Conservation (phyloP, 116 monocot species). For the Cymodocea nodosa region DNA sequence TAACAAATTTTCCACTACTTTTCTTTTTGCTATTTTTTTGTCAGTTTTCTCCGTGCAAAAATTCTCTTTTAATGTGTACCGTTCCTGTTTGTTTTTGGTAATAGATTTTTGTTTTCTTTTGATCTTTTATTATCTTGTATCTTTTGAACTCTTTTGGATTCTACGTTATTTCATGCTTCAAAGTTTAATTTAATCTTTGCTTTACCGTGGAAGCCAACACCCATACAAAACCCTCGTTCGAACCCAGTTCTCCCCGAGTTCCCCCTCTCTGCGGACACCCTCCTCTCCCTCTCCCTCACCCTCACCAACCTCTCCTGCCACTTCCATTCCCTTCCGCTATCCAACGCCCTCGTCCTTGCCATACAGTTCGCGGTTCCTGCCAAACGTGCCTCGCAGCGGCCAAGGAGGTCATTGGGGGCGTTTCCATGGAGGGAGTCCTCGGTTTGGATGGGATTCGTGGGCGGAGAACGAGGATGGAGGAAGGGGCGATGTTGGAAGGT, state of each 20-base stretch:
- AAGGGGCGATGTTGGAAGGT: constrained; percentile 27
- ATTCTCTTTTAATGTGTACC: too few relatives aligned
- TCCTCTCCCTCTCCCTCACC: constrained; percentile 23
- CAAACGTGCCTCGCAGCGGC: constrained; percentile 51
- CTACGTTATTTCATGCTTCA: too few relatives aligned
- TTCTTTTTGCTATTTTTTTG: too few relatives aligned
- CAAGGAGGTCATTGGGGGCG: constrained; percentile 22
- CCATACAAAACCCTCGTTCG: constrained; percentile 35
- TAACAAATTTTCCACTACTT: too few relatives aligned
- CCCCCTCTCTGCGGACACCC: constrained; percentile 21
- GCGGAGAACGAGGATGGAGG: constrained; percentile 32
- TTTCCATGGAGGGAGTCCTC: constrained; percentile 32
- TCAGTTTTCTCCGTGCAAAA: too few relatives aligned
- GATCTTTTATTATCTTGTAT: too few relatives aligned
- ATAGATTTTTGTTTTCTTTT: too few relatives aligned
- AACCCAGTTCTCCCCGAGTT: constrained; percentile 53
- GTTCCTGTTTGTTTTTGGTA: too few relatives aligned
- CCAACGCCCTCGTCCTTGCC: constrained; percentile 26
- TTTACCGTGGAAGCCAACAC: too few relatives aligned
- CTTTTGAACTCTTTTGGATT: too few relatives aligned
- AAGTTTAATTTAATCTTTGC: too few relatives aligned
- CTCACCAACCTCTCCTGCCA: constrained; percentile 23
- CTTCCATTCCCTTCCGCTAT: constrained; percentile 26
- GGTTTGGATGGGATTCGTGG: constrained; percentile 47
- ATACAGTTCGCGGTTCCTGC: constrained; percentile 27